Conservation (phyloP, 2,329 filamentous ascomycete species). For the Didymosphaeria variabile region DNA sequence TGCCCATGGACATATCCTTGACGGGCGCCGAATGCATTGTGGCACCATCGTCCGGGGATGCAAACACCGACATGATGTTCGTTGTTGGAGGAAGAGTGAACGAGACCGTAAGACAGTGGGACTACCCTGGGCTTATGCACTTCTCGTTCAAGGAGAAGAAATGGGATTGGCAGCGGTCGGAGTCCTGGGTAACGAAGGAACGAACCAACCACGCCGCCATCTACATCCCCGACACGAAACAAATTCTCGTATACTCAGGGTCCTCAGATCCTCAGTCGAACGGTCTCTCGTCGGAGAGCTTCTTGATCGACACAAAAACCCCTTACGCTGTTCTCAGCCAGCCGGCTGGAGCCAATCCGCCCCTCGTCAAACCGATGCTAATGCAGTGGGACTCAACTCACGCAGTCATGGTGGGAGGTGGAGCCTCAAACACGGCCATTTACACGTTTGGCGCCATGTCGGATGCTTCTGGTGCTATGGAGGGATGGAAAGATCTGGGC, state of each 20-base stretch:
- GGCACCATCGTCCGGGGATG: constrained; percentile 62
- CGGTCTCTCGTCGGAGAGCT: constrained; percentile 75
- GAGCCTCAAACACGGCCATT: constrained; percentile 70
- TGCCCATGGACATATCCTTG: constrained; percentile 74
- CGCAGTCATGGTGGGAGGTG: constrained; percentile 73
- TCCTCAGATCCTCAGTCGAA: constrained; percentile 66
- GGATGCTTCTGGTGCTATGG: constrained; percentile 7
- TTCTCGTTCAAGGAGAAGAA: constrained; percentile 65
- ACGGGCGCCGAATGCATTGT: constrained; percentile 81
- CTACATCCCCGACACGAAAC: constrained; percentile 74
- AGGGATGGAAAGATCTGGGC: constrained; percentile 74
- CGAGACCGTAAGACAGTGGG: constrained; percentile 46
- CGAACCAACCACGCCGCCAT: constrained; percentile 78
- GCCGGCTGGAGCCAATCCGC: constrained; percentile 59
- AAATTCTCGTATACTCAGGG: constrained; percentile 84
- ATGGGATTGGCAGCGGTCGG: constrained; percentile 66
- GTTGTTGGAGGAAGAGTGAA: constrained; percentile 75
- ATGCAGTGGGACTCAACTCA: constrained; percentile 76
- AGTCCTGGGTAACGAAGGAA: constrained; percentile 67
- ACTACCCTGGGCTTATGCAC: constrained; percentile 79
- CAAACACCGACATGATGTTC: constrained; percentile 75
- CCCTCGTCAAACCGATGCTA: constrained; percentile 74
- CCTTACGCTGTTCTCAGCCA: constrained; percentile 71
- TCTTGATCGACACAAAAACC: constrained; percentile 71
- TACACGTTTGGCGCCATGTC: constrained; percentile 71